Conservation (phyloP, 2,329 filamentous ascomycete species). For the Xylariaceae sp. region DNA sequence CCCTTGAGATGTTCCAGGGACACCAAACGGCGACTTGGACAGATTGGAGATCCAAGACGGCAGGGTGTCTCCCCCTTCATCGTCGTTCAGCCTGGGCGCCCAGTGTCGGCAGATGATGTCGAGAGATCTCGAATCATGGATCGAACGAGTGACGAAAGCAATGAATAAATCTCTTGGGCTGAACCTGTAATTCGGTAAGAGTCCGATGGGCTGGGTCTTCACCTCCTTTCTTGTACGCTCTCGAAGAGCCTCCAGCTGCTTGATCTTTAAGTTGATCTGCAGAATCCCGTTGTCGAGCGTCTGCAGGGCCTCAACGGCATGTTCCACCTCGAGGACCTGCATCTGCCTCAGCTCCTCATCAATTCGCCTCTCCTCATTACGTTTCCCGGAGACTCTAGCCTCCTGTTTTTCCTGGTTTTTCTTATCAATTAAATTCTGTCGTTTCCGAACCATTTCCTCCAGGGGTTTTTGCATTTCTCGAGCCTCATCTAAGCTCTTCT, state of each 20-base stretch:
- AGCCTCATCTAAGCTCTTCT: neutral
- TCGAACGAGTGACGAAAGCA: conserved; percentile 18
- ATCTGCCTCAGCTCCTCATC: conserved; percentile 4
- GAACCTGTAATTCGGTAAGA: conserved; percentile 14
- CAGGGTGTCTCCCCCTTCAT: conserved; percentile 10
- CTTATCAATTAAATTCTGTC: conserved; percentile 2
- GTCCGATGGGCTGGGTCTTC: conserved; percentile 4
- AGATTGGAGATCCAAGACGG: conserved; percentile 13
- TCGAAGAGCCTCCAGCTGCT: neutral
- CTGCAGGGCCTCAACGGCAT: conserved; percentile 2
- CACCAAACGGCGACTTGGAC: conserved; percentile 1
- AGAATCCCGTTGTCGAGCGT: conserved; percentile 8
- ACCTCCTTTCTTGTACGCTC: neutral
- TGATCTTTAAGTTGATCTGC: neutral
- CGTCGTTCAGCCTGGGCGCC: neutral
- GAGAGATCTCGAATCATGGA: neutral
- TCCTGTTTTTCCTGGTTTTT: conserved; percentile 10
- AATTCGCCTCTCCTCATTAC: neutral
- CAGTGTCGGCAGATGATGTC: conserved; percentile 17
- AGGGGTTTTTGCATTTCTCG: neutral
- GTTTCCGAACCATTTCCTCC: neutral
- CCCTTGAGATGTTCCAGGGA: conserved; percentile 1
- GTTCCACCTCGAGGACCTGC: conserved; percentile 6
- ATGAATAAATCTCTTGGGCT: conserved; percentile 19
- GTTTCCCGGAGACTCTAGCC: neutral